These are phyloP conservation scores for Silene conica DNA, from an alignment of 148 eudicot species.

Conservation along the genomic window DNA sequence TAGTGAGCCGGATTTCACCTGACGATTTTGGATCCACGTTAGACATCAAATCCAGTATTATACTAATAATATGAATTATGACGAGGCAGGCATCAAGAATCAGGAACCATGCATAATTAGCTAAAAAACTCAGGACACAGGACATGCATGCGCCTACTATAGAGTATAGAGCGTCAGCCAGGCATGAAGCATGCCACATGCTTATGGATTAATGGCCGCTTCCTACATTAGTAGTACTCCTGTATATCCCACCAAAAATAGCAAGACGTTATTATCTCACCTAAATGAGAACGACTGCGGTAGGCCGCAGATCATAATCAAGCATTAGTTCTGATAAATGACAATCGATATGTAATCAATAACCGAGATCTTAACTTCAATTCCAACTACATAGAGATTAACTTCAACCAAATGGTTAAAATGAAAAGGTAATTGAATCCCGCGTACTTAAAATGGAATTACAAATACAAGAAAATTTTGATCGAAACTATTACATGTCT, in stretches of 20 bases:
- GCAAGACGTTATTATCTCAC: not conserved
- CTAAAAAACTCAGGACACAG: not conserved
- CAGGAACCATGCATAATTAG: not conserved
- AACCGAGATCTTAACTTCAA: too few relatives aligned
- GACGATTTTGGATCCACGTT: too few relatives aligned
- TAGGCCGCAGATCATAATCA: too few relatives aligned
- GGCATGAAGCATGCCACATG: not conserved
- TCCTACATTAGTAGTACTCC: not conserved
- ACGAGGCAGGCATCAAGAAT: not conserved
- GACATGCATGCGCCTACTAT: not conserved
- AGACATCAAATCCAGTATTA: not conserved
- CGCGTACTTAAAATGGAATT: constrained; percentile 13
- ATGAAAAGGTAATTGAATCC: not conserved
- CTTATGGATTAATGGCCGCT: not conserved
- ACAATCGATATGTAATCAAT: too few relatives aligned
- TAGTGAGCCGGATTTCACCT: too few relatives aligned
- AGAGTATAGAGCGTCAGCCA: too few relatives aligned
- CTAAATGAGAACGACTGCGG: too few relatives aligned
- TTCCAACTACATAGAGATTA: not conserved
- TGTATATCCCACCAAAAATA: not conserved
- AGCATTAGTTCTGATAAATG: too few relatives aligned
- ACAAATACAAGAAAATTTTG: constrained; percentile 19
- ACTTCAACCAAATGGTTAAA: not conserved
- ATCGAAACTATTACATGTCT: constrained; percentile 14
- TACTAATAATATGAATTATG: not conserved